Percentiles rank a stretch among this genome's conserved stretches.
These are phyloP conservation scores for Luvunga scandens DNA, from an alignment of 345 rosid species.

Conservation along the genomic window DNA sequence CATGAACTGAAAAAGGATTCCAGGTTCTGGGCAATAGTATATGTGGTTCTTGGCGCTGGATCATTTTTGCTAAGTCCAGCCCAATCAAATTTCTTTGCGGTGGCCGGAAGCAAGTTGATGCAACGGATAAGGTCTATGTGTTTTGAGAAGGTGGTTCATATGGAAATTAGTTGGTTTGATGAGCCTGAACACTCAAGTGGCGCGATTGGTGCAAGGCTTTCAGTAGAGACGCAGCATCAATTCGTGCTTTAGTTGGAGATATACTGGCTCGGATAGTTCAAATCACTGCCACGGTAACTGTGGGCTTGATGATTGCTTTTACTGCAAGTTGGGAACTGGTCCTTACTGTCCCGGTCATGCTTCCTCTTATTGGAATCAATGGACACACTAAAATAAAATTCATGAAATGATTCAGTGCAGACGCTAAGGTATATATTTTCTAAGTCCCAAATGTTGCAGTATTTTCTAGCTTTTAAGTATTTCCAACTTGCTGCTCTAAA, in stretches of 20 bases:
- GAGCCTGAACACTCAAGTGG: constrained; percentile 72
- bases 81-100: constrained; percentile 47
- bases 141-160: constrained; percentile 62
- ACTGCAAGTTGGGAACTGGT: constrained; percentile 68
- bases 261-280: constrained; percentile 22
- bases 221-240: constrained; percentile 76
- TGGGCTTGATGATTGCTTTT: constrained; percentile 64
- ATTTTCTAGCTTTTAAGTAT: neutral
- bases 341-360: constrained; percentile 46
- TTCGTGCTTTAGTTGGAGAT: constrained; percentile 68
- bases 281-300: constrained; percentile 48
- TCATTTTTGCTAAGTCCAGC: constrained; percentile 45
- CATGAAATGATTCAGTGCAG: constrained; percentile 77
- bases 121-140: constrained; percentile 56
- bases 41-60: constrained; percentile 47
- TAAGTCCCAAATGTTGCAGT: too few relatives aligned
- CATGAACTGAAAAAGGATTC: neutral
- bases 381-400: constrained; percentile 62
- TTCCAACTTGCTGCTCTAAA: neutral
- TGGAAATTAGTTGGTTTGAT: constrained; percentile 88
- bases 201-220: constrained; percentile 66
- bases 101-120: constrained; percentile 67
- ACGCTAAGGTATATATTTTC: constrained; percentile 57
- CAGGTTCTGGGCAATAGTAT: constrained; percentile 63
- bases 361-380: constrained; percentile 63